Percentiles rank a stretch among this genome's conserved stretches.
phyloP scores from a whole-genome alignment of 2,329 filamentous ascomycete genomes.

The Trichoderma aggressivum region DNA sequence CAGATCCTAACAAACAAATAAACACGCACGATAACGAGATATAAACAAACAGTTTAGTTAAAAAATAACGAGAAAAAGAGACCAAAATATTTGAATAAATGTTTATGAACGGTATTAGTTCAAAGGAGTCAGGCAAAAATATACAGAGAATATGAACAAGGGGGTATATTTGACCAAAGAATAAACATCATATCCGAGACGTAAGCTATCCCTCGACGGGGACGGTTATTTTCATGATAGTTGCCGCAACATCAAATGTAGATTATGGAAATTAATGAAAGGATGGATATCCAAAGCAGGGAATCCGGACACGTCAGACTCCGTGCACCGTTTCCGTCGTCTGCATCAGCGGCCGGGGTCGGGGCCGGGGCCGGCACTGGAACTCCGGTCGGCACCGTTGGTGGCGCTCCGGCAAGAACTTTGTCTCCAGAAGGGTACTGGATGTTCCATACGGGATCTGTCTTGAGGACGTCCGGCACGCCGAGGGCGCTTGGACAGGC shows the following conservation, averaged over 20 bases:
- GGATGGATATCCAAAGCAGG: not conserved
- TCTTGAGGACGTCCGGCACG: conserved; percentile 32
- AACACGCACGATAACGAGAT: not conserved
- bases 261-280: not conserved
- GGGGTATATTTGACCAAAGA: conserved; percentile 16
- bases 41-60: not conserved
- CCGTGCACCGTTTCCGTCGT: not conserved
- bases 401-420: conserved; percentile 33
- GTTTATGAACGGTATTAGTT: not conserved
- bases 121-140: not conserved
- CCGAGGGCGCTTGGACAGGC: conserved; percentile 43
- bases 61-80: not conserved
- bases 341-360: not conserved
- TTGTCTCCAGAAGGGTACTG: conserved; percentile 43
- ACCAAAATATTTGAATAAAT: conserved; percentile 2
- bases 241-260: conserved; percentile 1
- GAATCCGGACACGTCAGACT: not conserved
- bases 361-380: conserved; percentile 6
- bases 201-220: not conserved
- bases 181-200: conserved; percentile 19
- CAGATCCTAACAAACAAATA: not conserved
- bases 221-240: not conserved
- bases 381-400: not conserved
- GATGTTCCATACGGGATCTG: conserved; percentile 45
- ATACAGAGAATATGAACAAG: conserved; percentile 14